A percentile compares a stretch with the other conserved stretches of the same genome.
phyloP scores from a whole-genome alignment of 2,329 filamentous ascomycete species.

The Cladosporium velox region DNA sequence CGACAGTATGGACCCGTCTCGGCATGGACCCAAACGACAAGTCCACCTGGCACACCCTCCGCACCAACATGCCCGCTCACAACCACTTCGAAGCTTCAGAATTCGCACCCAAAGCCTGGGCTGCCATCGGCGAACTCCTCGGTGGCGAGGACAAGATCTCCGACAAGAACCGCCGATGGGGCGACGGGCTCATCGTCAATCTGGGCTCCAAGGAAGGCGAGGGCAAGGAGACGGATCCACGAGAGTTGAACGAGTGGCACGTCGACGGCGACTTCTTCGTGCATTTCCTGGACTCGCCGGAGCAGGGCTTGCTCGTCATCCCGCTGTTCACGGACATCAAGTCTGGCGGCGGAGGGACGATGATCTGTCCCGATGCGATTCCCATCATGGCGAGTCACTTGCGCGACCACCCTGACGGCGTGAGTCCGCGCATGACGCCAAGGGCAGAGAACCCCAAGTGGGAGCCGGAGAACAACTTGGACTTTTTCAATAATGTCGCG shows the following conservation, averaged over 20 bases:
- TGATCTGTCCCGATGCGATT: constrained; percentile 64
- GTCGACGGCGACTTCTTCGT: constrained; percentile 73
- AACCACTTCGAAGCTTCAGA: constrained; percentile 54
- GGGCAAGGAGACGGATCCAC: constrained; percentile 53
- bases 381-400: constrained; percentile 58
- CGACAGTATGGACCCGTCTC: constrained; percentile 63
- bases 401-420: constrained; percentile 64
- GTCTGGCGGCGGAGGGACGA: constrained; percentile 63
- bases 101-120: constrained; percentile 67
- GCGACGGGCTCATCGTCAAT: constrained; percentile 70
- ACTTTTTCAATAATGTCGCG: constrained; percentile 50
- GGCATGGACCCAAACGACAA: constrained; percentile 65
- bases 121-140: constrained; percentile 65
- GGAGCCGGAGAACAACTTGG: constrained; percentile 44
- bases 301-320: constrained; percentile 69
- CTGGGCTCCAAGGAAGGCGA: constrained; percentile 59
- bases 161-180: constrained; percentile 58
- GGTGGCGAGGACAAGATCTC: constrained; percentile 61
- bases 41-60: constrained; percentile 63
- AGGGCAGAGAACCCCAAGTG: constrained; percentile 52
- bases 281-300: constrained; percentile 69
- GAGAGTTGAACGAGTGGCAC: constrained; percentile 63
- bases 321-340: constrained; percentile 67
- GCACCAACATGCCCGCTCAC: constrained; percentile 66
- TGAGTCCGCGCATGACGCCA: constrained; percentile 65